A percentile compares a stretch with the other conserved stretches of the same genome.
Evolutionary conservation across 352 stramenopile genomes (phyloP).

Genomic region (Hyaloperonospora arabidopsidis): DNA sequence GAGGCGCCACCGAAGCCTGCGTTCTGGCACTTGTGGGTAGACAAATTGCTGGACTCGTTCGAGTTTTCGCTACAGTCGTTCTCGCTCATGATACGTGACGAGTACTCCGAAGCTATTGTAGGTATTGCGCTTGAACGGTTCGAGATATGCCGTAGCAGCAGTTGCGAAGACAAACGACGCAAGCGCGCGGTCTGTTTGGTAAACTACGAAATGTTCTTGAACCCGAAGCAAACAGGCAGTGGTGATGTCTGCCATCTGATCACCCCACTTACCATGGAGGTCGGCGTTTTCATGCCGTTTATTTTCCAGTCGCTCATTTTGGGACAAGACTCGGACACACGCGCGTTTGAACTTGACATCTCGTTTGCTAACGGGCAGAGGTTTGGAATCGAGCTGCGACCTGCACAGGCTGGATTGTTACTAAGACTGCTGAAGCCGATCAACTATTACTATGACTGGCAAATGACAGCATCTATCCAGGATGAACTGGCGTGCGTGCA

Average conservation of each 20-base stretch:
- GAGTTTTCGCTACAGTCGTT: conserved; percentile 42
- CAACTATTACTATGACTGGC: conserved; percentile 65
- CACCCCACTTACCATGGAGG: conserved; percentile 43
- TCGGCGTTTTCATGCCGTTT: conserved; percentile 53
- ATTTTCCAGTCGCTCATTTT: conserved; percentile 61
- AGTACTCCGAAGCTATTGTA: conserved; percentile 43
- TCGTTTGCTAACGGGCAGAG: conserved; percentile 27
- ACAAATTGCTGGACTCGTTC: conserved; percentile 69
- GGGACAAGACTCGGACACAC: conserved; percentile 29
- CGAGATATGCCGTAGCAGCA: conserved; percentile 37
- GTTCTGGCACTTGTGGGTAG: conserved; percentile 52
- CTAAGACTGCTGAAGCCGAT: conserved; percentile 50
- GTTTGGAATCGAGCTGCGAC: conserved; percentile 50
- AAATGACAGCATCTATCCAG: conserved; percentile 38
- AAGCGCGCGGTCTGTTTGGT: conserved; percentile 45
- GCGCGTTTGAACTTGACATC: conserved; percentile 48
- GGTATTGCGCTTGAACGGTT: conserved; percentile 57
- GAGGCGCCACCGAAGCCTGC: conserved; percentile 23
- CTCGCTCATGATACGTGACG: conserved; percentile 50
- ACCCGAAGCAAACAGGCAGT: conserved; percentile 30
- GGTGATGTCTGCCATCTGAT: conserved; percentile 43
- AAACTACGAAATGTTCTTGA: conserved; percentile 67
- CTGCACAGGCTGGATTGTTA: conserved; percentile 52
- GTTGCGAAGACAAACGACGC: conserved; percentile 23
- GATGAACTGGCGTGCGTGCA: conserved; percentile 64